Conservation (phyloP, 345 rosid genomes). For the Citrus reticulata region DNA sequence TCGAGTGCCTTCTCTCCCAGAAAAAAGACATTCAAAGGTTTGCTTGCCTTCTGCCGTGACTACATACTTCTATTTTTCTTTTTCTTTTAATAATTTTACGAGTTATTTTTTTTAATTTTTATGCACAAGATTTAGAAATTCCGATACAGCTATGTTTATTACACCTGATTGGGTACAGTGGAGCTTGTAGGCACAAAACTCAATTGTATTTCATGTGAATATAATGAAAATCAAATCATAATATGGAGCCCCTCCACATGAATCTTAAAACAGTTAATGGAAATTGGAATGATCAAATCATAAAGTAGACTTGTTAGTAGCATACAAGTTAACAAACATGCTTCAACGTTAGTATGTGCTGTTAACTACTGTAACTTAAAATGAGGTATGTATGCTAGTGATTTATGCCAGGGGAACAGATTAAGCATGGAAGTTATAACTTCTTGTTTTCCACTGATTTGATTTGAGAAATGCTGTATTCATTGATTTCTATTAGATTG, state of each 20-base stretch:
- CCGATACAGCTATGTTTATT: neutral
- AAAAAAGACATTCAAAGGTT: slow-evolving; percentile 47
- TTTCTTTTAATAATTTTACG: neutral
- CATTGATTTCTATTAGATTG: neutral
- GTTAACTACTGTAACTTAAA: neutral
- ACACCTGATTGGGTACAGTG: no score
- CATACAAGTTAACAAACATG: no score
- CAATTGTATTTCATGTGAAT: neutral
- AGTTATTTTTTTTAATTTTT: neutral
- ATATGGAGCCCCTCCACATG: no score
- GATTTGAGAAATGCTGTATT: neutral
- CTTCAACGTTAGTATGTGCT: neutral
- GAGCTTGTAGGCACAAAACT: no score
- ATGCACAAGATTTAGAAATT: neutral
- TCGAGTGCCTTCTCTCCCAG: slow-evolving; percentile 83
- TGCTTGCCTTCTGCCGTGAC: neutral
- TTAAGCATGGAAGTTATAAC: neutral
- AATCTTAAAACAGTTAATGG: no score
- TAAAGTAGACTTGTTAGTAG: no score
- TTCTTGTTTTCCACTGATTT: neutral
- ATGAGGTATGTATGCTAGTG: neutral
- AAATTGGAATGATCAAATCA: no score
- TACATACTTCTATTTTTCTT: neutral
- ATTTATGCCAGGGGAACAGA: neutral
- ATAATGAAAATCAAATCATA: neutral